phyloP scores from a whole-genome alignment of 148 eudicot genomes.

The Rheum nobile region DNA sequence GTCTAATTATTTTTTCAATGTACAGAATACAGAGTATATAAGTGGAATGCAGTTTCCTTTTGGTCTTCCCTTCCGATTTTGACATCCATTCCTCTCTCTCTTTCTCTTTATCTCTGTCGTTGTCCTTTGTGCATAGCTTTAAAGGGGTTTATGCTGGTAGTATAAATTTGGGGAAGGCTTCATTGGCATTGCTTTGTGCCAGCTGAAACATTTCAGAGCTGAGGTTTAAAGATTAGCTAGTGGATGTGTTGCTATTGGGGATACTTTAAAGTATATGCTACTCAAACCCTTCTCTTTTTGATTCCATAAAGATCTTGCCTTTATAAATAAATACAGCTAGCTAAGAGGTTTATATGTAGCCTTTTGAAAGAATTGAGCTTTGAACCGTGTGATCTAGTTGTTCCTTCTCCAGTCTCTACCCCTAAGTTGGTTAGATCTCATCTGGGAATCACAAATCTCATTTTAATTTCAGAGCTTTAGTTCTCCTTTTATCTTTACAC shows the following conservation, averaged over 20 bases:
- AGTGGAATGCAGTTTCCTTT: neutral
- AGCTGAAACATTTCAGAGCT: constrained; percentile 8
- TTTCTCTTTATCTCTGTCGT: neutral
- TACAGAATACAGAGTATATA: constrained; percentile 3
- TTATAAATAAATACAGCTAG: neutral
- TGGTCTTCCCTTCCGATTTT: neutral
- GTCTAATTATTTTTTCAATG: neutral
- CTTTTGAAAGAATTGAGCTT: neutral
- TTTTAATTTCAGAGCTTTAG: neutral
- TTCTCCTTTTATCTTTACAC: neutral
- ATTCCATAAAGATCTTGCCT: neutral
- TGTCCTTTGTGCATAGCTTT: constrained; percentile 8
- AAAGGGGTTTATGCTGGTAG: constrained; percentile 7
- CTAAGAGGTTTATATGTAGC: neutral
- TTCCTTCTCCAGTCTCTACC: neutral
- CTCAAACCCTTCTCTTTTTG: neutral
- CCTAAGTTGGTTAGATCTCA: neutral
- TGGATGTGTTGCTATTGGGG: neutral
- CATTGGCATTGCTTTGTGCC: constrained; percentile 18
- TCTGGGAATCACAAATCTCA: neutral
- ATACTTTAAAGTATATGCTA: neutral
- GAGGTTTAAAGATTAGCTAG: constrained; percentile 3
- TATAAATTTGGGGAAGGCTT: constrained; percentile 33
- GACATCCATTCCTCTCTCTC: neutral
- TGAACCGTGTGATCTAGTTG: constrained; percentile 2